phyloP scores from a whole-genome alignment of 2,329 filamentous ascomycete genomes.

The Aspergillus transmontanensis region DNA sequence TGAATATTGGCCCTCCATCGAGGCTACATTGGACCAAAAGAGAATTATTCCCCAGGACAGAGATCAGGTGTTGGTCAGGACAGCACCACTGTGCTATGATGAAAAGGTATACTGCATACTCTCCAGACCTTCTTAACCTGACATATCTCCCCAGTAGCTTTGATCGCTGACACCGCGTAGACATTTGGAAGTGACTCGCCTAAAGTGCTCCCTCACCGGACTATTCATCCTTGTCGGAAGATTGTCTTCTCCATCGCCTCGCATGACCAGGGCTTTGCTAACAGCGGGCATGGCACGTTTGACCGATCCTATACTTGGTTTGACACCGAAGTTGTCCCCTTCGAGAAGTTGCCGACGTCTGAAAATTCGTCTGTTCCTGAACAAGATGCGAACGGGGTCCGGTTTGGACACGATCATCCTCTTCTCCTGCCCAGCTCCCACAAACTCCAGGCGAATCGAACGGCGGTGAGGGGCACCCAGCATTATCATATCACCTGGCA shows the following conservation, averaged over 20 bases:
- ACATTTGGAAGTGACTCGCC: conserved; percentile 19
- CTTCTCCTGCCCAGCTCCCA: conserved; percentile 31
- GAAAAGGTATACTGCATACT: conserved; percentile 22
- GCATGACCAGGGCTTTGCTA: conserved; percentile 41
- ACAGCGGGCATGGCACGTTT: conserved; percentile 29
- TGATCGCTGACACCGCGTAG: conserved; percentile 9
- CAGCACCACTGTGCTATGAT: conserved; percentile 40
- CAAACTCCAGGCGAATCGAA: conserved; percentile 36
- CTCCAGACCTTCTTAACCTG: not conserved
- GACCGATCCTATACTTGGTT: conserved; percentile 43
- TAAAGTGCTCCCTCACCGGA: conserved; percentile 35
- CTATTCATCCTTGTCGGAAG: conserved; percentile 41
- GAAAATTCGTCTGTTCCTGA: conserved; percentile 10
- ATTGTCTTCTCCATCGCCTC: conserved; percentile 39
- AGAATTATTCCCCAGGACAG: conserved; percentile 32
- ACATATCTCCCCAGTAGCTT: not conserved
- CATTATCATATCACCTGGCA: conserved; percentile 38
- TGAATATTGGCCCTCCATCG: conserved; percentile 37
- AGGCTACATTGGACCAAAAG: conserved; percentile 21
- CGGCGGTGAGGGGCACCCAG: conserved; percentile 22
- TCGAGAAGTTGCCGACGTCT: conserved; percentile 26
- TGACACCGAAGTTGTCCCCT: conserved; percentile 35
- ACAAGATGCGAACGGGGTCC: conserved; percentile 5
- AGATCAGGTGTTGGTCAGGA: conserved; percentile 38
- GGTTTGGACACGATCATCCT: conserved; percentile 27